Evolutionary conservation across 495 filamentous ascomycete species (phyloP).

Genomic region (Penicillium waksmanii): DNA sequence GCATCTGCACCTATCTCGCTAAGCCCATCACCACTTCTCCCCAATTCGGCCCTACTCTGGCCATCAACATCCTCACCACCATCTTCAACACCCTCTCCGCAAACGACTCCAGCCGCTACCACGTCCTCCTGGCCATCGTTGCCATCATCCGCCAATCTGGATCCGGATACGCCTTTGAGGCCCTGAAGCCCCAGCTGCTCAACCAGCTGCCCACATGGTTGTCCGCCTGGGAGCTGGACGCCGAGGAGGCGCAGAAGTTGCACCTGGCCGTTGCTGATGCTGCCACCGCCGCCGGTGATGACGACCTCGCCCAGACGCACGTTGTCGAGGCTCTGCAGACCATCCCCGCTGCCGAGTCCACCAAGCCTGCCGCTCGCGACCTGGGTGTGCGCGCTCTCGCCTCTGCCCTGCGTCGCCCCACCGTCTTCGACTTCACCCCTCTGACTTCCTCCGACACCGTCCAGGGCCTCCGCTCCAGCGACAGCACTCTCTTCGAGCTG

Average conservation of each 20-base stretch:
- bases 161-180: constrained; percentile 73
- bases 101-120: constrained; percentile 77
- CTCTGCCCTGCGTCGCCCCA: constrained; percentile 72
- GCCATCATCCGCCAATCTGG: constrained; percentile 73
- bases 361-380: constrained; percentile 72
- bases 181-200: constrained; percentile 75
- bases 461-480: constrained; percentile 80
- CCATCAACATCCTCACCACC: constrained; percentile 85
- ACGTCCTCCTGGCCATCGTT: constrained; percentile 84
- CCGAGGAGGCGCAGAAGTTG: constrained; percentile 78
- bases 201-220: constrained; percentile 79
- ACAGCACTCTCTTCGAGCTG: constrained; percentile 83
- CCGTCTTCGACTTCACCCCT: constrained; percentile 92
- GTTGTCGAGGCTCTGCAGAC: constrained; percentile 82
- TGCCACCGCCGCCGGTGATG: constrained; percentile 75
- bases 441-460: constrained; percentile 84
- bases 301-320: constrained; percentile 78
- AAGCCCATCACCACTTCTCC: constrained; percentile 85
- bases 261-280: constrained; percentile 78
- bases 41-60: constrained; percentile 78
- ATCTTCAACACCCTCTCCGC: constrained; percentile 92
- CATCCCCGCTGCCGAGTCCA: constrained; percentile 73
- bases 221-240: constrained; percentile 77
- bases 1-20: constrained; percentile 83
- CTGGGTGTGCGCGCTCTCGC: constrained; percentile 84